Conservation (phyloP, 192 early-diverging fungal genomes). For the Coemansia brasiliensis region DNA sequence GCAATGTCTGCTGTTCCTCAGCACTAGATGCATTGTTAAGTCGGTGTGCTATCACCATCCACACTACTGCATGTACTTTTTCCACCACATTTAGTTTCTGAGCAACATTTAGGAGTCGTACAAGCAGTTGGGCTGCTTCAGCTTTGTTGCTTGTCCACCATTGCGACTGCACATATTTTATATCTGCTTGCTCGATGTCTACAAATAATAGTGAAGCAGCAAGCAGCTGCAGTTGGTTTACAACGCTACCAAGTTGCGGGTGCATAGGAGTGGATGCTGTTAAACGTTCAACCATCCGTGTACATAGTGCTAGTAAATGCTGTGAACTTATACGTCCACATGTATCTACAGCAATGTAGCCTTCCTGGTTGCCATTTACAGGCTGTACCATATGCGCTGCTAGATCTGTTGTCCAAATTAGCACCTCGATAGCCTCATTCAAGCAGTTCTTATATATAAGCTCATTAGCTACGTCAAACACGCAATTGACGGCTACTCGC, state of each 20-base stretch:
- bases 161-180: constrained; percentile 1
- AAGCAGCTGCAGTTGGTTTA: constrained; percentile 15
- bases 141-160: constrained; percentile 1
- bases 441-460: background rate
- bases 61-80: background rate
- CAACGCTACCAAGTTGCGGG: background rate
- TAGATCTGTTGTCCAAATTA: constrained; percentile 19
- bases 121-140: background rate
- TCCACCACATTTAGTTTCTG: too few species aligned
- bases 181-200: background rate
- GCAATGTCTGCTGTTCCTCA: constrained; percentile 1
- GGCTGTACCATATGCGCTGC: constrained; percentile 8
- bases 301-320: constrained; percentile 4
- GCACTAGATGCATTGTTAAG: background rate
- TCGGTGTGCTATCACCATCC: constrained; percentile 6
- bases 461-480: constrained; percentile 17
- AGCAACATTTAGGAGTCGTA: background rate
- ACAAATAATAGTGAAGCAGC: constrained; percentile 11
- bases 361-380: background rate
- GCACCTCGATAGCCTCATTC: constrained; percentile 8
- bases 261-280: background rate
- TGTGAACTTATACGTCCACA: background rate
- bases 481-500: constrained; percentile 1
- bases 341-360: background rate
- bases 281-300: constrained; percentile 1